Base-by-base conservation (phyloP, 2,329 filamentous ascomycete species). In the Fusarium sp. region DNA sequence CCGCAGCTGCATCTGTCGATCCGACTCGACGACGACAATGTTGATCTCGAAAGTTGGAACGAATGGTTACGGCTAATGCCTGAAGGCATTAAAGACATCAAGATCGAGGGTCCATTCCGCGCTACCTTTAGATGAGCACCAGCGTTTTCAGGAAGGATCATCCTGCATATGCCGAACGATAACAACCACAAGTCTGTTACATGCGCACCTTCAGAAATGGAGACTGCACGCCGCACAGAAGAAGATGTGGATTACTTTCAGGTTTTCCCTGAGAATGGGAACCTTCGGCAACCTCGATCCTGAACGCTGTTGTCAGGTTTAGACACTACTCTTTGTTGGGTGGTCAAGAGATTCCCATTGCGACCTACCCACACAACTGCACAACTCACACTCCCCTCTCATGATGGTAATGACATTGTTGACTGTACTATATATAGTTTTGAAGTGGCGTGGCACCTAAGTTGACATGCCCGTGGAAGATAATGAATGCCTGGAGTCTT, bases 61-160 rank as follows among this genome's bases (percentile, higher is more conserved):
- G 86, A 89, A 72, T 89, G 86, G 86, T 76, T 89, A 66, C 83
- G 86, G 23, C 79, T 85, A 72, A 86, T 89, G 82, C 87, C 87
- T 4, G 85, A 87, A 59, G 84, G 85, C 10, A 82, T 88, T 68
- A 83, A 80, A 69, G 86, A 88, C 61, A 80, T 88, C 58, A 85
- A 84, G 75, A 82, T 88, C 44, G 86, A 88, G 25, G 84, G 84
- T 5, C 84, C 85, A 21, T 85, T 81, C 55, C 75, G 79, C 58
- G 65, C 74, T 52, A 63, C 71, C 6, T 76, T 72, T 60, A 74
- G 74, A 58, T 76, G 56, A 71, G 60, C 16, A 62, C 49, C 49
- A 52, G 30, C 19, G 42, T 42, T 19, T 16, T 41, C 21, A 18
- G 44, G 41, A 45, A 31, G 41, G 13, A 23, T 56, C 19, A 19